Evolutionary conservation across 2,329 filamentous ascomycete genomes (phyloP).

Genomic region (Hypoxylon sp.): DNA sequence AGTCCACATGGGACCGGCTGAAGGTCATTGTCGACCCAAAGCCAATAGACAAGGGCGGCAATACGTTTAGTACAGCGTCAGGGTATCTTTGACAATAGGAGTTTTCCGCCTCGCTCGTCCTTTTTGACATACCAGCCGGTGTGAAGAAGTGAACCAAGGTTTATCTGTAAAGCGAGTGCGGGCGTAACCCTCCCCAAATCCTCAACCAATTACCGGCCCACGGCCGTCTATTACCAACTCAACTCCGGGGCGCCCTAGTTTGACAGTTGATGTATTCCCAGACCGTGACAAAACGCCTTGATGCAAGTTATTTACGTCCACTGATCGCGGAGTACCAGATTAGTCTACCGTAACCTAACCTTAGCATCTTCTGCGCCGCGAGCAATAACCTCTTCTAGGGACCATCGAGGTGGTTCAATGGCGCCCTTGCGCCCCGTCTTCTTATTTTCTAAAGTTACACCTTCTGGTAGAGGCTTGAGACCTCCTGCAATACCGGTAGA

Average conservation of each 20-base stretch:
- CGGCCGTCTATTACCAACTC: constrained; percentile 44
- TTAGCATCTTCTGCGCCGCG: constrained; percentile 82
- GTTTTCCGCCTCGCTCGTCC: constrained; percentile 40
- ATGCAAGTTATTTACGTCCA: constrained; percentile 45
- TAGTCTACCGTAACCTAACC: constrained; percentile 71
- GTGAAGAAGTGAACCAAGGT: constrained; percentile 50
- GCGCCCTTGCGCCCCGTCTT: constrained; percentile 77
- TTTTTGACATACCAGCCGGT: constrained; percentile 41
- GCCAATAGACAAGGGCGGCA: constrained; percentile 35
- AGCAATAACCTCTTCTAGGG: constrained; percentile 83
- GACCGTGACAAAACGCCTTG: constrained; percentile 49
- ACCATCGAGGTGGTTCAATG: constrained; percentile 83
- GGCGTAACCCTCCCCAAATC: constrained; percentile 38
- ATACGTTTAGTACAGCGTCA: constrained; percentile 44
- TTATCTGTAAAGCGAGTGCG: constrained; percentile 48
- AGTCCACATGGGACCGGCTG: constrained; percentile 22
- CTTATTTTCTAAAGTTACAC: constrained; percentile 78
- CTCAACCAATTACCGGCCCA: constrained; percentile 44
- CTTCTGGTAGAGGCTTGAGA: constrained; percentile 79
- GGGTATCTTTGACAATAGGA: constrained; percentile 43
- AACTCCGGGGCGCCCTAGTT: constrained; percentile 53
- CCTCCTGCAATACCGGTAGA: constrained; percentile 96
- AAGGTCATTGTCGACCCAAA: constrained; percentile 28
- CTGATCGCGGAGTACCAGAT: constrained; percentile 24
- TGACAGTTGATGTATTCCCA: constrained; percentile 42